phyloP scores from a whole-genome alignment of 2,329 filamentous ascomycete genomes.

The Arthrobotrys entomopaga region DNA sequence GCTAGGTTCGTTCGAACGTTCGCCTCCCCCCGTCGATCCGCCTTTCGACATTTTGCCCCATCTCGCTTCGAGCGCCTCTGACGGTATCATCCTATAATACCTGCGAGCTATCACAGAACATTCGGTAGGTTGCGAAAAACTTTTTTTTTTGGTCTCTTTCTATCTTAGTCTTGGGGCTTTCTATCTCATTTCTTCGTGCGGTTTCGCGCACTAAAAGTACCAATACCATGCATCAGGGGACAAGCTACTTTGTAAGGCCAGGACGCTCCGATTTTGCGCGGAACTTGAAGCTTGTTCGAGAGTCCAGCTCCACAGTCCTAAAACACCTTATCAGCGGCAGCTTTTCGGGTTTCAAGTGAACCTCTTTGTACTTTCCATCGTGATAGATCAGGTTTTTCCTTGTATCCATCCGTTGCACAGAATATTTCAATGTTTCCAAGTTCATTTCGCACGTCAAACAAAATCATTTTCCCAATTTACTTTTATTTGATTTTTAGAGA shows the following conservation, averaged over 20 bases:
- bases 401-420: conserved; percentile 1
- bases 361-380: conserved; percentile 12
- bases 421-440: conserved; percentile 1
- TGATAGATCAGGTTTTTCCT: conserved; percentile 17
- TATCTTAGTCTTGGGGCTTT: no score
- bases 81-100: conserved; percentile 18
- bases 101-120: neutral
- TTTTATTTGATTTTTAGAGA: neutral
- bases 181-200: conserved; percentile 10
- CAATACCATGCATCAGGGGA: conserved; percentile 20
- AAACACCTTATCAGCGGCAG: conserved; percentile 32
- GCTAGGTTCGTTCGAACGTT: conserved; percentile 14
- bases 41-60: conserved; percentile 29
- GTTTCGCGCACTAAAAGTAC: conserved; percentile 22
- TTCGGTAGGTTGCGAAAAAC: conserved; percentile 22
- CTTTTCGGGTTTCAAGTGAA: conserved; percentile 39
- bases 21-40: conserved; percentile 22
- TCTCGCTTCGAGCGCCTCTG: conserved; percentile 36
- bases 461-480: neutral
- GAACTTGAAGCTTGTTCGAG: conserved; percentile 8
- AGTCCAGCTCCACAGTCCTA: conserved; percentile 17
- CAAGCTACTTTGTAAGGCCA: conserved; percentile 12
- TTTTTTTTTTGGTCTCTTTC: conserved; percentile 10
- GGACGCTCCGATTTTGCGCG: conserved; percentile 24
- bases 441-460: neutral